Evolutionary conservation across 2,329 filamentous ascomycete species (phyloP).

Genomic region (Sclerotinia minor): DNA sequence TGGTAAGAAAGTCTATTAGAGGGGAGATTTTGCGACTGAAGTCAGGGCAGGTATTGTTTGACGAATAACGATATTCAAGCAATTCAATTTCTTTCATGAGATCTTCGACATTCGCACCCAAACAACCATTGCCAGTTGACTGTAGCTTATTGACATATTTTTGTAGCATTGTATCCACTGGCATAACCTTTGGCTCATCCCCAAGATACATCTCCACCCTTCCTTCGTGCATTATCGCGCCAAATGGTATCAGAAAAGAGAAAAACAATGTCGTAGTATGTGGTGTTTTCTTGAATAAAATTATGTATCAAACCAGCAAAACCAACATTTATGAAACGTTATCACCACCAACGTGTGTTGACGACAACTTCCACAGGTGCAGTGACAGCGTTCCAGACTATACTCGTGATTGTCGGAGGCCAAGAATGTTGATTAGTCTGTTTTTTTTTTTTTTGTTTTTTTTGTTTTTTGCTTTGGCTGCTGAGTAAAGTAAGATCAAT

Average conservation of each 20-base stretch:
- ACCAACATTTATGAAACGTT: not conserved
- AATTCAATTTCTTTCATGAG: slow-evolving; percentile 18
- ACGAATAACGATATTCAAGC: slow-evolving; percentile 17
- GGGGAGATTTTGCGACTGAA: slow-evolving; percentile 15
- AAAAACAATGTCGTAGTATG: not conserved
- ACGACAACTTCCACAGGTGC: not conserved
- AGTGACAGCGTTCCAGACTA: not conserved
- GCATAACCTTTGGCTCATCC: slow-evolving; percentile 16
- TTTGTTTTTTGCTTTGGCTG: not conserved
- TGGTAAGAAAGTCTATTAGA: slow-evolving; percentile 20
- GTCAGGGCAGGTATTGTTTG: not conserved
- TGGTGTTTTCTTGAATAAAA: not conserved
- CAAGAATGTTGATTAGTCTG: slow-evolving; percentile 4
- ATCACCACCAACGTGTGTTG: not conserved
- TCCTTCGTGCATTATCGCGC: slow-evolving; percentile 18
- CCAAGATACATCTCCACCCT: not conserved
- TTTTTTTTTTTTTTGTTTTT: too few relatives aligned
- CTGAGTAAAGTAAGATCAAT: slow-evolving; percentile 10
- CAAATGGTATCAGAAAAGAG: not conserved
- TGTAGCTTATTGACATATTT: slow-evolving; percentile 19
- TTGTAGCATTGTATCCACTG: not conserved
- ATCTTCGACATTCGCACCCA: slow-evolving; percentile 21
- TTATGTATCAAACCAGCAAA: slow-evolving; percentile 6
- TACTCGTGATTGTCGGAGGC: not conserved
- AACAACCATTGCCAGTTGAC: not conserved